Base-by-base conservation (phyloP, 371 early-diverging fungal species). In the Haplosporangium sp. region DNA sequence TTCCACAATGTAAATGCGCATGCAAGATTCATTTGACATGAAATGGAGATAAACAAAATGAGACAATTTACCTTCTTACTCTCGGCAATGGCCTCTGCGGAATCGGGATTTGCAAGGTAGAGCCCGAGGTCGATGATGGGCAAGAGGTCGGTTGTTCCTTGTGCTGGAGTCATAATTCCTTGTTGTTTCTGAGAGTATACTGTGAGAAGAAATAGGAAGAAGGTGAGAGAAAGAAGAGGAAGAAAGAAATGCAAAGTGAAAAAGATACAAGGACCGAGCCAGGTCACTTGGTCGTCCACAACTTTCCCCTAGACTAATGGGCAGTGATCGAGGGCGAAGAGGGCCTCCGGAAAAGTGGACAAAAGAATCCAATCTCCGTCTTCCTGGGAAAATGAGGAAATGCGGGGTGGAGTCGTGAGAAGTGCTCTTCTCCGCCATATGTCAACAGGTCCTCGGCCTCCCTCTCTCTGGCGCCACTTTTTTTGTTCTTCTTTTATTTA, bases 101-200 rank as follows among this genome's bases (percentile, higher is more conserved):
- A 82, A 42, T 80, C 73, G 21, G 87, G 86, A 66, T 86, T 81
- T 41, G 73, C 65, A 18, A 89, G 75, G 83, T 81, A 89, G 29
- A 85, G 82, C 53, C 68, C 76, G 57, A 89, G 84, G 81, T 89
- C 86, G 69, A 91, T 82, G 58, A 86, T 80, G 60, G 87, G 88
- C 61, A 90, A 53, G 59, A 79, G 73, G 62, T 79, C 80, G 45
- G 80, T 79, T 47, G 80, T 79, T 10, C 73, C 80, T 42, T 72
- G 69, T 16, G 64, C 13, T 55, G 55, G 45, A 65, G 43, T 37
- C 48, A 37, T 45, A 58, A 64, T 50, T 45, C 59, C 66, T 69
- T 69, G 62, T 7, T 58, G 47, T 23, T 16, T 41, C 52, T 18
- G 53, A 48, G 21, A 11, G 29, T 8, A 20, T 9, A 5, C 12